Conservation (phyloP, 768 basidiomycete species). For the Phlebiopsis gigantea region DNA sequence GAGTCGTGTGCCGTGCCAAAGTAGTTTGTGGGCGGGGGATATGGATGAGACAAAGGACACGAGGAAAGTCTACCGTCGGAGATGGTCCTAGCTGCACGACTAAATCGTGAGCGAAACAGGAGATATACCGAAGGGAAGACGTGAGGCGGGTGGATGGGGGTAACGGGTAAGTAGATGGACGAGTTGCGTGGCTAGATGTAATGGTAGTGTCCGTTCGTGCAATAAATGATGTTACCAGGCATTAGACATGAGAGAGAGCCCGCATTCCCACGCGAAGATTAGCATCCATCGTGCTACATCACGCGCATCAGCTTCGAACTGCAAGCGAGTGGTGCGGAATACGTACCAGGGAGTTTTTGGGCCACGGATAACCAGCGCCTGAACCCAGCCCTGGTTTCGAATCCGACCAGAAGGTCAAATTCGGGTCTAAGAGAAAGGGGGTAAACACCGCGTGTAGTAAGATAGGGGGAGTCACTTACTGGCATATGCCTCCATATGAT, state of each 20-base stretch:
- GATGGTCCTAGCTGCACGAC: neutral
- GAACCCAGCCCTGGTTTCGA: slow-evolving; percentile 11
- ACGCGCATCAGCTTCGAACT: too few species aligned
- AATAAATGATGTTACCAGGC: neutral
- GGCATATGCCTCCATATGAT: slow-evolving; percentile 51
- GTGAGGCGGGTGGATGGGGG: slow-evolving; percentile 1
- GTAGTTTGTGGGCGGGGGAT: neutral
- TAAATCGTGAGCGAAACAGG: neutral
- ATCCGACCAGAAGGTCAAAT: slow-evolving; percentile 26
- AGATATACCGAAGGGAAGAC: neutral
- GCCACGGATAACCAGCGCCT: slow-evolving; percentile 28
- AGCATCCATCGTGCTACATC: slow-evolving; percentile 14
- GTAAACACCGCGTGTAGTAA: neutral
- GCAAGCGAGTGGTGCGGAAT: neutral
- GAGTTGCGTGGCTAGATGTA: slow-evolving; percentile 1
- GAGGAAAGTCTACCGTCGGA: neutral
- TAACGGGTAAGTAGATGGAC: slow-evolving; percentile 1
- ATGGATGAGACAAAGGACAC: neutral
- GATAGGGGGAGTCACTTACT: slow-evolving; percentile 33
- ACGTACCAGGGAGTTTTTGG: slow-evolving; percentile 27
- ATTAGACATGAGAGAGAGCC: slow-evolving; percentile 2
- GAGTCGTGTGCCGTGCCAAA: neutral
- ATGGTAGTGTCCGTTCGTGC: slow-evolving; percentile 6
- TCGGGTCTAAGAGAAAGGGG: slow-evolving; percentile 21
- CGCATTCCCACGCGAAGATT: neutral